Evolutionary conservation across 176 grass and related monocot species (phyloP).

Genomic region (Musa acuminata): DNA sequence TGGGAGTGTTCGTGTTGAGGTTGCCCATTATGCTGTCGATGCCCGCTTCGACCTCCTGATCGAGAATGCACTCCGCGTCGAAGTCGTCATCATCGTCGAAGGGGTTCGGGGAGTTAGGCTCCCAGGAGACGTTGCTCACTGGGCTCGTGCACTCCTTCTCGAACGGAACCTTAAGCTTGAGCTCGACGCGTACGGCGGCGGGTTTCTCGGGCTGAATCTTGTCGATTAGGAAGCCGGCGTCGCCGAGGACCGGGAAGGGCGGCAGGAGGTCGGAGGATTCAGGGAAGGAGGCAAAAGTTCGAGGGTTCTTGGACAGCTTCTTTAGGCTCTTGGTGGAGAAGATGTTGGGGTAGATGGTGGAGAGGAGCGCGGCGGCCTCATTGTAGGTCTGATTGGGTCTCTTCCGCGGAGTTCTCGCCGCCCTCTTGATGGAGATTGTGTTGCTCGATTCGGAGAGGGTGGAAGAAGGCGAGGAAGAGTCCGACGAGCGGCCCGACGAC

Average conservation of each 20-base stretch:
- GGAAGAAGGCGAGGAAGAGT: constrained; percentile 4
- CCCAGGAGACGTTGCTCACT: constrained; percentile 5
- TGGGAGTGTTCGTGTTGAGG: constrained; percentile 33
- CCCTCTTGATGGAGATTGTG: constrained; percentile 15
- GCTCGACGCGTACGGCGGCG: background rate
- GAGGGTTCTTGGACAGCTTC: background rate
- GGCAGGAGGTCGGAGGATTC: constrained; percentile 9
- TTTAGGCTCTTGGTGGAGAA: background rate
- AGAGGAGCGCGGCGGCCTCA: constrained; percentile 20
- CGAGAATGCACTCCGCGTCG: constrained; percentile 80
- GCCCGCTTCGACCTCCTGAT: constrained; percentile 53
- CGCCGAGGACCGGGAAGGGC: constrained; percentile 11
- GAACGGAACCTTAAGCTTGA: background rate
- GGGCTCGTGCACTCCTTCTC: constrained; percentile 12
- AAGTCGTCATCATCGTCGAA: constrained; percentile 49
- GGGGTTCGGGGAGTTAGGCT: constrained; percentile 1
- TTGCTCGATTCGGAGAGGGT: constrained; percentile 14
- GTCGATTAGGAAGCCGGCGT: constrained; percentile 12
- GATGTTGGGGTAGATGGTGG: constrained; percentile 12
- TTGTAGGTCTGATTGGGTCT: constrained; percentile 14
- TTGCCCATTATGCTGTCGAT: constrained; percentile 87
- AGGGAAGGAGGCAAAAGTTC: background rate
- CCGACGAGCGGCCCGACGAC: background rate
- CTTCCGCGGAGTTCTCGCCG: constrained; percentile 9
- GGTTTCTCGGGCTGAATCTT: background rate